Evolutionary conservation across 2,329 filamentous ascomycete genomes (phyloP).

Genomic region (Cladosporium sp.): DNA sequence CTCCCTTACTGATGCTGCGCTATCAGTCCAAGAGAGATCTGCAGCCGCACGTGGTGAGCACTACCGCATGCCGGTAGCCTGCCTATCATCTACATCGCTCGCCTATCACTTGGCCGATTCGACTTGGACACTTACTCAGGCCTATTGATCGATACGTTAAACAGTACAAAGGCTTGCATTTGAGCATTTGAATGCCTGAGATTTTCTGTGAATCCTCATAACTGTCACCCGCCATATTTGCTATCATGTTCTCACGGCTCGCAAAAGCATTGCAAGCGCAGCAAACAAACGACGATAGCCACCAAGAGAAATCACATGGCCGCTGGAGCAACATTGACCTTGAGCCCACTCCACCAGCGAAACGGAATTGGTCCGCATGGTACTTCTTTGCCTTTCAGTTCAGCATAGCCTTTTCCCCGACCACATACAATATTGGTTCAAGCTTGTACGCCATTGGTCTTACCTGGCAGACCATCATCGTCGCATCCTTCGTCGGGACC

Average conservation of each 20-base stretch:
- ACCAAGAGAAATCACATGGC: slow-evolving; percentile 4
- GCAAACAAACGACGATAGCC: slow-evolving; percentile 9
- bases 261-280: slow-evolving; percentile 1
- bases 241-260: not conserved
- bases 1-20: not conserved
- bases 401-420: slow-evolving; percentile 37
- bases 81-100: not conserved
- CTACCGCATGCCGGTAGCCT: not conserved
- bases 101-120: slow-evolving; percentile 8
- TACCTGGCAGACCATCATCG: slow-evolving; percentile 35
- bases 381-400: slow-evolving; percentile 39
- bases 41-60: not conserved
- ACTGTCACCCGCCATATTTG: not conserved
- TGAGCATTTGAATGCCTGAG: not conserved
- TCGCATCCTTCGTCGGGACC: slow-evolving; percentile 37
- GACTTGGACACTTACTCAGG: not conserved
- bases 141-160: not conserved
- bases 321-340: slow-evolving; percentile 29
- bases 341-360: slow-evolving; percentile 26
- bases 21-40: slow-evolving; percentile 3
- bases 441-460: slow-evolving; percentile 36
- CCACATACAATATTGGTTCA: slow-evolving; percentile 38
- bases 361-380: slow-evolving; percentile 17
- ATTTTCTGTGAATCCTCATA: not conserved
- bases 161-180: not conserved